phyloP scores from a whole-genome alignment of 2,329 filamentous ascomycete species.

The Chaetomium olivaceum region DNA sequence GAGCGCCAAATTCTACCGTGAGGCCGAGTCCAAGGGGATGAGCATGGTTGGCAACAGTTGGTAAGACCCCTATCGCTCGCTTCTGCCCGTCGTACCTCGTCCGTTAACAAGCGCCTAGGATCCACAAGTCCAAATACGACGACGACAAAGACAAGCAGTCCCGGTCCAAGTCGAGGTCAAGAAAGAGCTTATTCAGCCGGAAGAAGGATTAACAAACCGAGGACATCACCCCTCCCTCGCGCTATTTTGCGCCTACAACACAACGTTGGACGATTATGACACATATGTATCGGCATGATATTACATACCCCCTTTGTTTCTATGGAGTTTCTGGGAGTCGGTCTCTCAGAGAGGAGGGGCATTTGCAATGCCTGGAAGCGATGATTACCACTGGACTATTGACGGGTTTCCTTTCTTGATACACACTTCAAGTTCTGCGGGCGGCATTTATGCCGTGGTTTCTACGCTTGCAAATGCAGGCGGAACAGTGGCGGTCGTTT shows the following conservation, averaged over 20 bases:
- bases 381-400: constrained; percentile 5
- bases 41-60: constrained; percentile 98
- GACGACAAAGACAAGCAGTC: constrained; percentile 68
- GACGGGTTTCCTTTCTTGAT: background rate
- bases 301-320: constrained; percentile 27
- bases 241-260: constrained; percentile 3
- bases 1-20: constrained; percentile 85
- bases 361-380: background rate
- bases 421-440: background rate
- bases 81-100: background rate
- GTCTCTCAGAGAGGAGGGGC: background rate
- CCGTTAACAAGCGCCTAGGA: constrained; percentile 58
- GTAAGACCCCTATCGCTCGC: constrained; percentile 54
- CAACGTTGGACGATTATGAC: constrained; percentile 30
- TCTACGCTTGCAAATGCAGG: background rate
- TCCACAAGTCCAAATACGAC: constrained; percentile 92
- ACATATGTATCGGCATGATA: constrained; percentile 24
- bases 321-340: constrained; percentile 17
- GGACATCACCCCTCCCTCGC: background rate
- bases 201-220: constrained; percentile 30
- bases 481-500: background rate
- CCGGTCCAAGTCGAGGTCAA: constrained; percentile 73
- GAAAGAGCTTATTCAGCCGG: constrained; percentile 65
- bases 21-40: constrained; percentile 89
- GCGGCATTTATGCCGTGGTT: background rate